A percentile compares a stretch with the other conserved stretches of the same genome.
phyloP scores from a whole-genome alignment of 805 yeast species.

The Vanderwaltozyma yarrowii region DNA sequence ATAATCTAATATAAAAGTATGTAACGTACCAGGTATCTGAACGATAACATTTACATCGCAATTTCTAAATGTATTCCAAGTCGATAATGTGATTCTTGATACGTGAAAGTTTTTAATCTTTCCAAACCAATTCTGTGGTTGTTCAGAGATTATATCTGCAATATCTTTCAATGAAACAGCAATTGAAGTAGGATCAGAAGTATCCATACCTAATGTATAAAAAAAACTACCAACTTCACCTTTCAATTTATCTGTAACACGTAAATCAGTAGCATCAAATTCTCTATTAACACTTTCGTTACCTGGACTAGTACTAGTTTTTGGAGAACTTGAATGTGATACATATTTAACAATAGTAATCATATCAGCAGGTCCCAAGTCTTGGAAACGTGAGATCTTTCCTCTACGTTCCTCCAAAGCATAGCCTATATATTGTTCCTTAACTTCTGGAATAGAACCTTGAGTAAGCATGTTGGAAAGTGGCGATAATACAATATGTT shows the following conservation, averaged over 20 bases:
- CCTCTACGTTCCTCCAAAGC: conserved; percentile 53
- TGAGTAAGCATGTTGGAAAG: conserved; percentile 32
- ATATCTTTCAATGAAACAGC: conserved; percentile 62
- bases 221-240: conserved; percentile 55
- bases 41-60: conserved; percentile 60
- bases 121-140: conserved; percentile 68
- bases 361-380: conserved; percentile 62
- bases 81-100: conserved; percentile 52
- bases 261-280: not conserved
- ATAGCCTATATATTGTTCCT: conserved; percentile 46
- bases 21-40: conserved; percentile 62
- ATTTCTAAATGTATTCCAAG: conserved; percentile 47
- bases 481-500: too few species aligned
- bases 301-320: conserved; percentile 14
- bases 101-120: conserved; percentile 57
- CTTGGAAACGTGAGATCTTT: conserved; percentile 44
- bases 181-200: conserved; percentile 60
- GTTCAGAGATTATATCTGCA: conserved; percentile 47
- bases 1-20: conserved; percentile 28
- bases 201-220: conserved; percentile 64
- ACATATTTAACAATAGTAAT: conserved; percentile 29
- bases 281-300: not conserved
- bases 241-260: conserved; percentile 24
- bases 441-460: conserved; percentile 50
- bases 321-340: conserved; percentile 6